Evolutionary conservation across 2,329 filamentous ascomycete species (phyloP).

Genomic region (Pyrenophora teres): DNA sequence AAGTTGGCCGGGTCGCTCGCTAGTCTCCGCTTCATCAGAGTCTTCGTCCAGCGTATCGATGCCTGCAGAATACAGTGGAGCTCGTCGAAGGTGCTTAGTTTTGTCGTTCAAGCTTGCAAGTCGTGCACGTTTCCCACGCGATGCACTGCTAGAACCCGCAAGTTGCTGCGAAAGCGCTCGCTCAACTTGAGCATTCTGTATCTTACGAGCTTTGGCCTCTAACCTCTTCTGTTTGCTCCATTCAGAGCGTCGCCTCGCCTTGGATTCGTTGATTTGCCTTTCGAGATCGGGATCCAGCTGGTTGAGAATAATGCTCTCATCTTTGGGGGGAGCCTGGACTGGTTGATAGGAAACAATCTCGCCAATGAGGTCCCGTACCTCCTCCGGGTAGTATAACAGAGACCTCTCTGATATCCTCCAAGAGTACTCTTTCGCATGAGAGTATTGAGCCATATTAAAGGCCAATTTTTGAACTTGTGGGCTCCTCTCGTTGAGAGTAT

Average conservation of each 20-base stretch:
- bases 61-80: conserved; percentile 10
- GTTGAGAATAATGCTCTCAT: conserved; percentile 34
- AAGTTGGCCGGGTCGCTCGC: conserved; percentile 14
- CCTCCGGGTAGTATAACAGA: conserved; percentile 40
- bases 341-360: conserved; percentile 27
- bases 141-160: conserved; percentile 4
- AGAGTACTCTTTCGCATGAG: conserved; percentile 20
- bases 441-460: conserved; percentile 54
- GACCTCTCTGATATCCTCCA: conserved; percentile 22
- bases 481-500: conserved; percentile 52
- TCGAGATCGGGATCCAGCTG: conserved; percentile 27
- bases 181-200: conserved; percentile 29
- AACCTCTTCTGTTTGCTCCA: conserved; percentile 22
- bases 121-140: conserved; percentile 24
- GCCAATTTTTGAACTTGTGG: conserved; percentile 56
- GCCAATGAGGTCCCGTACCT: conserved; percentile 33
- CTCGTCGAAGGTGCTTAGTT: conserved; percentile 25
- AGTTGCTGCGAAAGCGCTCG: conserved; percentile 14
- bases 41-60: conserved; percentile 14
- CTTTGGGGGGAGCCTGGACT: conserved; percentile 29
- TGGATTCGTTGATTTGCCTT: conserved; percentile 26
- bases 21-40: conserved; percentile 8
- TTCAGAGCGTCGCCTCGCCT: conserved; percentile 17
- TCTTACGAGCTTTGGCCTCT: conserved; percentile 23
- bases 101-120: conserved; percentile 38